Evolutionary conservation across 2,329 filamentous ascomycete species (phyloP), one percentile per base, ranked within the genome.

Genomic region (Massarina eburnea): DNA sequence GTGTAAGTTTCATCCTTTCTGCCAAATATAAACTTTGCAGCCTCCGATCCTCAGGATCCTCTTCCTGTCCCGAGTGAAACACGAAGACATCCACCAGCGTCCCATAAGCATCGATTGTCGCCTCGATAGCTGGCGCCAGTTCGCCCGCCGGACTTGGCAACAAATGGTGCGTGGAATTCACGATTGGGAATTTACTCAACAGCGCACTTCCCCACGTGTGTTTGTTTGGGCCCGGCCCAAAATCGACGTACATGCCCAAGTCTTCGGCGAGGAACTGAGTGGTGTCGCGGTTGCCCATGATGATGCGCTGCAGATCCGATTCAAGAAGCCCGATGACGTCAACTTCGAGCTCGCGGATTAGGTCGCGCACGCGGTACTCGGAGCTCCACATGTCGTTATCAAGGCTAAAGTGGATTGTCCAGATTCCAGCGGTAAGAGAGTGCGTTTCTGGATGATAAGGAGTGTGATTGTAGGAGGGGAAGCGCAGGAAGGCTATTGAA

Each of bases 301-400:
- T 99, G 73, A 99, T 96, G 58, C 92, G 89, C 74, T 99, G 94
- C 27, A 89, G 80, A 67, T 99, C 94, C 1, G 87, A 88, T 71
- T 99, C 94, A 1, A 99, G 80, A 17, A 99, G 81, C n/a, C 94
- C 94, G 37, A 99, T 81, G 4, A 99, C 89, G 64, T 99, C 94
- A n/a, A 99, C 76, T 71, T 99, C 94, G n/a, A 96, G 76, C 62
- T 97, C 94, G 64, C 89, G 85, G 71, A 96, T 86, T 12, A 95
- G 78, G 74, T 96, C 86, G 47, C 89, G 87, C 84, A 96, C 95
- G 52, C 94, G 91, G 59, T 88, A 84, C 71, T 99, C 94, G 0
- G 92, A 96, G 8, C 89, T 92, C 90, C 91, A 97, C 91, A 97
- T 96, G 69, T 96, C 88, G 61, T 99, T 97, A 73, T 99, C 94